phyloP scores from a whole-genome alignment of 1,139 yeast species.

The Taphrina deformans region DNA sequence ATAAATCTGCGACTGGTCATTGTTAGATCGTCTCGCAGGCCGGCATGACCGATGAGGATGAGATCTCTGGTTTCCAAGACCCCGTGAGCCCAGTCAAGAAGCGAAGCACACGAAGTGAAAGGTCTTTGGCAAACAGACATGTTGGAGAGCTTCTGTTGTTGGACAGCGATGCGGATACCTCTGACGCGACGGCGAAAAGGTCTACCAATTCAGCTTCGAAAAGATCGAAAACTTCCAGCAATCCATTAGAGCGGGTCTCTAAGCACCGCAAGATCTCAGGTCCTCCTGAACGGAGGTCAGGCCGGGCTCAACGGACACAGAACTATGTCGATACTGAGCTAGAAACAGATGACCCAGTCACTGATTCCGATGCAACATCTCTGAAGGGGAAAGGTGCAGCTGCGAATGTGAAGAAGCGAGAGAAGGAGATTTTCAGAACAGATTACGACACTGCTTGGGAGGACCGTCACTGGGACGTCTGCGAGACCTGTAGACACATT shows the following conservation, averaged over 20 bases:
- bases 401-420: slow-evolving; percentile 2
- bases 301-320: background rate
- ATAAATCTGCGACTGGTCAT: background rate
- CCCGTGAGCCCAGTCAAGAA: background rate
- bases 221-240: background rate
- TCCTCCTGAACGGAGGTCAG: slow-evolving; percentile 2
- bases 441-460: slow-evolving; percentile 34
- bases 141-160: slow-evolving; percentile 1
- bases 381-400: background rate
- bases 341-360: background rate
- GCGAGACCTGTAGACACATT: slow-evolving; percentile 33
- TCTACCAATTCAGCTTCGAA: background rate
- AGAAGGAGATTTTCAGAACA: background rate
- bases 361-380: background rate
- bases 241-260: background rate
- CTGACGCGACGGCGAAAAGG: background rate
- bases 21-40: background rate
- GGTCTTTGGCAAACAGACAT: background rate
- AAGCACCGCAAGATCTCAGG: background rate
- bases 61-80: background rate
- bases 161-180: slow-evolving; percentile 9
- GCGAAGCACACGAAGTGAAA: slow-evolving; percentile 11
- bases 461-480: slow-evolving; percentile 35
- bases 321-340: background rate
- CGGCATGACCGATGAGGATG: slow-evolving; percentile 8